Evolutionary conservation across 2,329 filamentous ascomycete species (phyloP).

Genomic region (Aureobasidium pullulans): DNA sequence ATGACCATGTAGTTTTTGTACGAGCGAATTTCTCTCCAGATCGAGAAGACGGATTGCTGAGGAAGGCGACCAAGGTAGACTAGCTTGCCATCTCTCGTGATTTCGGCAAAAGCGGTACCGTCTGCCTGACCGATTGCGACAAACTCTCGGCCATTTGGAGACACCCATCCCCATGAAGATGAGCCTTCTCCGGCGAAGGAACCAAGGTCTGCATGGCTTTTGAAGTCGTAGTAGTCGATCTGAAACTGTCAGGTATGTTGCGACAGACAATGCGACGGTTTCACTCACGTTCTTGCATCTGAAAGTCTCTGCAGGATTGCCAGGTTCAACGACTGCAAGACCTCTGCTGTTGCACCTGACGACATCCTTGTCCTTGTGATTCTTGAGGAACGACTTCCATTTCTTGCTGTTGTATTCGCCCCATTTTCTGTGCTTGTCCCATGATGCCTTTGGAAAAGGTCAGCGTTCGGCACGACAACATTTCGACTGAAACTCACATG

Average conservation of each 20-base stretch:
- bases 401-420: conserved; percentile 21
- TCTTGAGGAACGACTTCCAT: conserved; percentile 16
- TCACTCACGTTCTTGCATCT: conserved; percentile 33
- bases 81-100: conserved; percentile 44
- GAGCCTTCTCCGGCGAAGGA: conserved; percentile 37
- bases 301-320: conserved; percentile 43
- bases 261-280: not conserved
- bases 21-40: conserved; percentile 47
- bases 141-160: conserved; percentile 47
- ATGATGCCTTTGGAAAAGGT: not conserved
- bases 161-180: conserved; percentile 49
- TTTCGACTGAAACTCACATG: not conserved
- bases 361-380: conserved; percentile 9
- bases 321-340: conserved; percentile 34
- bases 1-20: conserved; percentile 39
- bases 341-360: conserved; percentile 35
- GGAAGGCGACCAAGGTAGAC: conserved; percentile 49
- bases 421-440: conserved; percentile 19
- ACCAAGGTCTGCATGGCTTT: conserved; percentile 47
- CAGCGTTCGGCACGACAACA: not conserved
- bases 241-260: conserved; percentile 15
- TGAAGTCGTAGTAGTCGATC: conserved; percentile 50
- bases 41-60: conserved; percentile 38
- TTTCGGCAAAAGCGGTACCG: conserved; percentile 48
- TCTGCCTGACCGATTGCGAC: conserved; percentile 48